phyloP scores from a whole-genome alignment of 2,329 filamentous ascomycete species.

The Fusarium zealandicum region DNA sequence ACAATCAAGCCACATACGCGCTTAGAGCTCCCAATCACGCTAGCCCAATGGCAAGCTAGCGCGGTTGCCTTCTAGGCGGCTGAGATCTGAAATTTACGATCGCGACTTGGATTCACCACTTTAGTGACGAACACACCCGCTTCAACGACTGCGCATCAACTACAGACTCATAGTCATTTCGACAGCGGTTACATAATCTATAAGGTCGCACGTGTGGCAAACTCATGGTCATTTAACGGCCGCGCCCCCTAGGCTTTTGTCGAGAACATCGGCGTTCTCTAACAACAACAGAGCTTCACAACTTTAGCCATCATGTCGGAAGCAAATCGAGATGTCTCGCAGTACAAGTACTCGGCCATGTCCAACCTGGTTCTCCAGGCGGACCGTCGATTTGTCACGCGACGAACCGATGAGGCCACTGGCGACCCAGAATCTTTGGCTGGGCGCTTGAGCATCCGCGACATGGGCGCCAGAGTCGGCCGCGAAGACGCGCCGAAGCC shows the following conservation, averaged over 20 bases:
- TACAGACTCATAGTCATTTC: conserved; percentile 33
- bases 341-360: conserved; percentile 99
- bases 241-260: conserved; percentile 47
- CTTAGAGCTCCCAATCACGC: conserved; percentile 1
- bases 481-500: conserved; percentile 82
- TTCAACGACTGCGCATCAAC: conserved; percentile 38
- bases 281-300: conserved; percentile 38
- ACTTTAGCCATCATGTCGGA: conserved; percentile 70
- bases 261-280: conserved; percentile 48
- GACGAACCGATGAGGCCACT: conserved; percentile 91
- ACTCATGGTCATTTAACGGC: conserved; percentile 47
- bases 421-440: conserved; percentile 97
- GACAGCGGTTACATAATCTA: conserved; percentile 19
- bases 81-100: conserved; percentile 49
- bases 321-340: conserved; percentile 82
- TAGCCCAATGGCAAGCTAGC: conserved; percentile 23
- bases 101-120: conserved; percentile 34
- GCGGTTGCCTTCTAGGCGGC: conserved; percentile 34
- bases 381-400: conserved; percentile 92
- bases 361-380: conserved; percentile 99
- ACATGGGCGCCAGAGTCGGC: conserved; percentile 89
- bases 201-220: conserved; percentile 31
- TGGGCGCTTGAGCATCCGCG: conserved; percentile 87
- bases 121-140: conserved; percentile 29
- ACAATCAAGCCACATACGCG: conserved; percentile 24